phyloP scores from a whole-genome alignment of 306 rosid genomes.

The Lablab purpureus region DNA sequence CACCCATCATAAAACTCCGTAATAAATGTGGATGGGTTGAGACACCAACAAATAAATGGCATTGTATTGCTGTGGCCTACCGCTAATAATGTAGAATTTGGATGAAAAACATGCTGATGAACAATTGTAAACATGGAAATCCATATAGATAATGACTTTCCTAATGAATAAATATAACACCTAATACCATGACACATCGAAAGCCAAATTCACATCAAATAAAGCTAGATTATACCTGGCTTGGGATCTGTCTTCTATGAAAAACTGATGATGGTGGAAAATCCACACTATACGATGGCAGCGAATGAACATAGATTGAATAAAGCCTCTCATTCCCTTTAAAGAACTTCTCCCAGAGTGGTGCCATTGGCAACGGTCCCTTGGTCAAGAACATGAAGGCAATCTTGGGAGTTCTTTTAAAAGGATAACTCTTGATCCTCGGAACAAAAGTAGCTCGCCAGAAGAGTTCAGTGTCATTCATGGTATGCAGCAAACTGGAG shows the following conservation, averaged over 20 bases:
- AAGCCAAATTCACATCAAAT: neutral
- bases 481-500: conserved; percentile 65
- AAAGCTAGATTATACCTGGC: conserved; percentile 73
- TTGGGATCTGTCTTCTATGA: conserved; percentile 82
- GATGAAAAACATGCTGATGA: conserved; percentile 26
- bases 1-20: conserved; percentile 11
- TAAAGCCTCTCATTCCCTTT: conserved; percentile 67
- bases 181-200: conserved; percentile 26
- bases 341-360: conserved; percentile 92
- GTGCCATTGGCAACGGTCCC: conserved; percentile 95
- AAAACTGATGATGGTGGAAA: conserved; percentile 77
- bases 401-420: conserved; percentile 80
- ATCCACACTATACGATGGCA: conserved; percentile 74
- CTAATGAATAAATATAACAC: conserved; percentile 12
- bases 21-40: conserved; percentile 24
- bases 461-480: conserved; percentile 82
- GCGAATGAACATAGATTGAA: conserved; percentile 82
- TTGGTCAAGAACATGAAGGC: conserved; percentile 99
- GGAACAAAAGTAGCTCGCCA: conserved; percentile 88
- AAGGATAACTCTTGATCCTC: conserved; percentile 70
- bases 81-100: conserved; percentile 34
- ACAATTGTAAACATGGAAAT: conserved; percentile 28
- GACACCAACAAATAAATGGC: conserved; percentile 2
- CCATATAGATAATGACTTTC: conserved; percentile 27
- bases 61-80: conserved; percentile 12